Base-by-base conservation (phyloP, 495 filamentous ascomycete species). In the Durotheca rogersii region DNA sequence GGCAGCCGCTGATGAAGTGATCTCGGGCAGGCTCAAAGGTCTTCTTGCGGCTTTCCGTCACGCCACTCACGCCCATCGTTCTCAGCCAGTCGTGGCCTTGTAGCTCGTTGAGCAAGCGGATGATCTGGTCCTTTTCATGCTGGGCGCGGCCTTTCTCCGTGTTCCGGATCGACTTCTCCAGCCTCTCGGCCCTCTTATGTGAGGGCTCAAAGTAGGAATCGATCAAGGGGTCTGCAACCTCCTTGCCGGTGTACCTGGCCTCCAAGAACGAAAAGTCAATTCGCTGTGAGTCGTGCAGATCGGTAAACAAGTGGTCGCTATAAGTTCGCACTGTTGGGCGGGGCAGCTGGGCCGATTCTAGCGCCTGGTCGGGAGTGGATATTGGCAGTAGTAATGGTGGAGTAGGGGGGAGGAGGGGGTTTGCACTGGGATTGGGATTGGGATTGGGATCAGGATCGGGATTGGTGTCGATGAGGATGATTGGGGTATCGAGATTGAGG, bases 11-110 rank as follows among this genome's bases (percentile, higher is more conserved):
- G 45, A 96, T 85, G 61, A 96, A 92, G 58, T 89, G 82, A 39
- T 84, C 77, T 20, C 91, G 81, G 47, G 94, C 91, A 27, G 86
- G 85, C 62, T 96, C 90, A 66, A 87, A 95, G 33, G 82, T 81
- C 59, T 87, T 93, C 70, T 85, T 88, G 46, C 87, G 86, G 37
- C 77, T 78, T 54, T 94, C 92, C 6, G 90, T 89, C 16, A 90
- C 81, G 7, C 87, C 87, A 39, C 81, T 88, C 34, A 97, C 84
- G n/a, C 93, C 93, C 84, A 99, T 92, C 1, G 88, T 77, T 44
- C 88, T 85, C 46, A 96, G 73, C 93, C 93, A 99, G 62, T 96
- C 93, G 29, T 82, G 85, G n/a, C 91, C 83, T 62, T 87, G 84
- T 3, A 99, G 78, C 30, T 89, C 89, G 36, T 93, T 89, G 29